Base-by-base conservation (phyloP, 1,284 basidiomycete species). In the Tilletiopsis washingtonensis region DNA sequence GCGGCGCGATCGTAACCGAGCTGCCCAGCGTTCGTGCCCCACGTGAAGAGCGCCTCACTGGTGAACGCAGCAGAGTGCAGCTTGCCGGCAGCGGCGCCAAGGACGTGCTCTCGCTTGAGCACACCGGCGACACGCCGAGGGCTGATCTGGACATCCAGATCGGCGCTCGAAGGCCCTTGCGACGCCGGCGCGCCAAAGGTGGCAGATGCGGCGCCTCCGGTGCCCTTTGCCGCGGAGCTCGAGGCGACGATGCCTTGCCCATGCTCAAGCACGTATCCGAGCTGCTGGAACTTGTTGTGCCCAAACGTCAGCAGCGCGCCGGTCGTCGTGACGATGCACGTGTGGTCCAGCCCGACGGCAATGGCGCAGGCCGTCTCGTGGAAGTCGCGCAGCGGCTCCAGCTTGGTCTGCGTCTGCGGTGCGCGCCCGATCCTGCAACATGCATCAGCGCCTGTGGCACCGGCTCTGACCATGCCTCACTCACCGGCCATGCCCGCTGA, bases 1-100 rank as follows among this genome's bases (percentile, higher is more conserved):
- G 85, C 78, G 40, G 51, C 56, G 17, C 59, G 54, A n/a, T 68
- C 67, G 64, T 75, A 74, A 52, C 91, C 91, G 3, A 98, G 79
- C 72, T 98, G 94, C 0, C 94, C 94, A 27, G 80, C 81, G 74
- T 97, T 96, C 21, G 86, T 90, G 0, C 93, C 94, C 91, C 91
- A 98, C 0, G 91, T 94, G 75, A 82, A 96, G 0, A 97, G 80
- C n/a, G 84, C 81, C 15, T 80, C 79, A 3, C 72, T 70, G 0
- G 91, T 94, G 84, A 88, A 98, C 69, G 88, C 93, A 1, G 83
- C 90, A 19, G 87, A 90, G 21, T 89, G 86, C 21, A 83, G 83
- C 67, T 87, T 85, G 56, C 86, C 88, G 0, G 91, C 90, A 0
- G 91, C 88, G 3, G 93, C 80, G 17, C 94, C 94, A 19, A 78